phyloP scores from a whole-genome alignment of 2,329 filamentous ascomycete species.

The Bertia moriformis region DNA sequence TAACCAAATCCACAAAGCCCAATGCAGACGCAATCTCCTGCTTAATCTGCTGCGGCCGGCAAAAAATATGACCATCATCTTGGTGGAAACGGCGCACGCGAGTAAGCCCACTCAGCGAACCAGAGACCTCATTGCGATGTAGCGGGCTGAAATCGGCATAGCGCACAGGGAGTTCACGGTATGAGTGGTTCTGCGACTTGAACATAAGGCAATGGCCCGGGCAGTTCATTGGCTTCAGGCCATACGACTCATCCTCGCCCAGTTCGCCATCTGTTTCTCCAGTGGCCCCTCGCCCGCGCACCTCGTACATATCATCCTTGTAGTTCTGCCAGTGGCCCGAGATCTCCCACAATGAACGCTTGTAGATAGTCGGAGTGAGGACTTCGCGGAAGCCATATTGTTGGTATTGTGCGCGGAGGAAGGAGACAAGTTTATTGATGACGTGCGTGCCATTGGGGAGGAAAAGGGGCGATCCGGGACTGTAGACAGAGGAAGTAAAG shows the following conservation, averaged over 20 bases:
- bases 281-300: constrained; percentile 20
- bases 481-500: constrained; percentile 34
- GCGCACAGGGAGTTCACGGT: not conserved
- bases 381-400: constrained; percentile 40
- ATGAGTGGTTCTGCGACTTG: constrained; percentile 1
- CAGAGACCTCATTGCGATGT: not conserved
- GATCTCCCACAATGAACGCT: constrained; percentile 36
- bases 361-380: constrained; percentile 41
- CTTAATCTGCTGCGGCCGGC: constrained; percentile 1
- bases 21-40: constrained; percentile 22
- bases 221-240: constrained; percentile 1
- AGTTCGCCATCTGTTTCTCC: not conserved
- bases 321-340: constrained; percentile 45
- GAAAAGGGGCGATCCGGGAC: constrained; percentile 38
- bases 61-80: constrained; percentile 1
- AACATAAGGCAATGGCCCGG: not conserved
- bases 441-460: constrained; percentile 38
- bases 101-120: not conserved
- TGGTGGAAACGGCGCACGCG: constrained; percentile 1
- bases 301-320: constrained; percentile 43
- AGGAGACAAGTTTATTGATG: constrained; percentile 36
- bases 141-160: constrained; percentile 1
- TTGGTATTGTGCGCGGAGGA: constrained; percentile 39
- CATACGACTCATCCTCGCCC: constrained; percentile 1
- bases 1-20: constrained; percentile 36